Conservation (phyloP, 768 basidiomycete genomes). For the Tubosaeta brunneosetosa region DNA sequence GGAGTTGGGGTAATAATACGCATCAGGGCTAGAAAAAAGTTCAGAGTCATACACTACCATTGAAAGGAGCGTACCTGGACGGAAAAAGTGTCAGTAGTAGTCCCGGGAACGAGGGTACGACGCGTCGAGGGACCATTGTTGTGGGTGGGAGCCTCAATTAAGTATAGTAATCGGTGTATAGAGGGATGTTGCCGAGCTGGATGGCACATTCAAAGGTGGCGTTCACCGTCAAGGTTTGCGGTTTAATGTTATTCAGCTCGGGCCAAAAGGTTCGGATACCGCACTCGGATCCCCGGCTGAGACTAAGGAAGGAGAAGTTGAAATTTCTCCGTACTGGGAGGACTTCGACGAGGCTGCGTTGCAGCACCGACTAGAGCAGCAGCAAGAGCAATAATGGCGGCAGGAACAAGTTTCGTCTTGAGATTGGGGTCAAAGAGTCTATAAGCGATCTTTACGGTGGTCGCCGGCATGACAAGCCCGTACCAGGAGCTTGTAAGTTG, state of each 20-base stretch:
- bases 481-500: no score
- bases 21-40: conserved; percentile 9
- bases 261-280: background rate
- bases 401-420: conserved; percentile 18
- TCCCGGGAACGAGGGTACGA: conserved; percentile 8
- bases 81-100: conserved; percentile 12
- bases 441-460: background rate
- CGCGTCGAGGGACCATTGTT: conserved; percentile 30
- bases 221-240: conserved; percentile 17
- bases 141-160: conserved; percentile 27
- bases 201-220: conserved; percentile 27
- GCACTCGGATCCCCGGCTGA: conserved; percentile 23
- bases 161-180: conserved; percentile 28
- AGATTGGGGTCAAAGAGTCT: background rate
- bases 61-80: conserved; percentile 12
- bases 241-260: conserved; percentile 2
- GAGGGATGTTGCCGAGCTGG: conserved; percentile 14
- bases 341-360: conserved; percentile 18
- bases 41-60: background rate
- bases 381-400: conserved; percentile 6
- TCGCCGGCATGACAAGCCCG: no score
- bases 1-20: conserved; percentile 17
- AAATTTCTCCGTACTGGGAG: conserved; percentile 16
- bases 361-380: conserved; percentile 14
- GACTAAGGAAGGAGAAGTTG: conserved; percentile 17